These are phyloP conservation scores for Coniella lustricola DNA, from an alignment of 2,329 filamentous ascomycete genomes.

Conservation along the genomic window DNA sequence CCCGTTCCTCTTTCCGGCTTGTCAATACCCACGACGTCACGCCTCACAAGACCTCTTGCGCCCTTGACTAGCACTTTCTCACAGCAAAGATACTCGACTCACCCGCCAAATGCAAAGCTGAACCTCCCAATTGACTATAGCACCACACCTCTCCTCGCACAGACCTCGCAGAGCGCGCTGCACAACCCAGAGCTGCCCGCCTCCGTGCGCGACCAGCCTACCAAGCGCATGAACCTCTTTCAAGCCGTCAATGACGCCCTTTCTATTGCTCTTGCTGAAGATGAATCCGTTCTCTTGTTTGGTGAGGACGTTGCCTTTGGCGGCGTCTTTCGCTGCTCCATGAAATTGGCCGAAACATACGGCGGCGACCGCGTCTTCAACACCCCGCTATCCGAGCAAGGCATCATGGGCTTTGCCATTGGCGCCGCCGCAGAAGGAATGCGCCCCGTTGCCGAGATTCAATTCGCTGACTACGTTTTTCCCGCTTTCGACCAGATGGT, in stretches of 20 bases:
- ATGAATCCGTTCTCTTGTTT: constrained; percentile 84
- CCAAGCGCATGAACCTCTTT: constrained; percentile 87
- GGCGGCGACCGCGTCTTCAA: constrained; percentile 66
- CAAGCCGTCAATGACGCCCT: constrained; percentile 90
- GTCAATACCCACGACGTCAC: no score
- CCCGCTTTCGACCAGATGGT: constrained; percentile 73
- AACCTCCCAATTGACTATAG: constrained; percentile 87
- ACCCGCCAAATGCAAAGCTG: constrained; percentile 56
- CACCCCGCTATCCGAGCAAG: constrained; percentile 62
- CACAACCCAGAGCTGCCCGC: constrained; percentile 63
- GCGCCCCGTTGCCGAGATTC: constrained; percentile 63
- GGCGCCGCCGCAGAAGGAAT: constrained; percentile 60
- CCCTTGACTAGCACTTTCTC: constrained; percentile 11
- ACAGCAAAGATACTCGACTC: constrained; percentile 41
- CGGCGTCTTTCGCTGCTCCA: constrained; percentile 62
- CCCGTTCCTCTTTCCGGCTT: constrained; percentile 1
- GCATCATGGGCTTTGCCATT: constrained; percentile 62
- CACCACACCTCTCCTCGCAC: constrained; percentile 71
- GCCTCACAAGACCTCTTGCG: constrained; percentile 12
- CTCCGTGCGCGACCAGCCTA: constrained; percentile 59
- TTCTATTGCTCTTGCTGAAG: constrained; percentile 70
- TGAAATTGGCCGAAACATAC: constrained; percentile 59
- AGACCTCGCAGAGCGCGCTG: constrained; percentile 67
- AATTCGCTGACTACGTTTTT: constrained; percentile 73
- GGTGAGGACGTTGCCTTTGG: constrained; percentile 94